These are phyloP conservation scores for Sporothrix dimorphospora DNA, from an alignment of 2,329 filamentous ascomycete species.

Conservation along the genomic window DNA sequence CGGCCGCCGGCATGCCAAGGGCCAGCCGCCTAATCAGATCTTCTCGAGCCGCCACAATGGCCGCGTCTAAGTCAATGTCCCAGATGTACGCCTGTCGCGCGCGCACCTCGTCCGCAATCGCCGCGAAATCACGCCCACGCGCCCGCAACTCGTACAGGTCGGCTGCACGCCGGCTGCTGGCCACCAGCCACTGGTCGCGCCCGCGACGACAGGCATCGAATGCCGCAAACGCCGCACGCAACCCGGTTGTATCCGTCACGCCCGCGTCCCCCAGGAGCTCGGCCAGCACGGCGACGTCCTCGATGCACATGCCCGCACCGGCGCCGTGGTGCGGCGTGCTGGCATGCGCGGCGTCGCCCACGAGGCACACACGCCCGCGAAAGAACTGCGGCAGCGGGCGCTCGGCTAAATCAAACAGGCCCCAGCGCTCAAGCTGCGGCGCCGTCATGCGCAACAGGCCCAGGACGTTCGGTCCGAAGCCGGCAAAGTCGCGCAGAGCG, in stretches of 20 bases:
- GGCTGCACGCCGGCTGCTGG: constrained; percentile 52
- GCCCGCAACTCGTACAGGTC: constrained; percentile 52
- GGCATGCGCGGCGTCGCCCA: constrained; percentile 67
- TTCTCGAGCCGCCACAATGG: constrained; percentile 44
- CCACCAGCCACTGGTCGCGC: constrained; percentile 53
- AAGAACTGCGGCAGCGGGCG: constrained; percentile 48
- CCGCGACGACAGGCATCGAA: constrained; percentile 56
- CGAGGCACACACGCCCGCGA: constrained; percentile 50
- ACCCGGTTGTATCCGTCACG: constrained; percentile 40
- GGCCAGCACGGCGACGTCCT: constrained; percentile 52
- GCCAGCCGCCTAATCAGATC: constrained; percentile 38
- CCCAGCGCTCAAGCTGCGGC: constrained; percentile 45
- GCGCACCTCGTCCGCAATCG: constrained; percentile 41
- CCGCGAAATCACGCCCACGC: constrained; percentile 40
- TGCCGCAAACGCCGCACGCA: constrained; percentile 52
- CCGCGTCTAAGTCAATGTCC: constrained; percentile 41
- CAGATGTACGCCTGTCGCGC: constrained; percentile 44
- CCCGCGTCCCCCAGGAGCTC: constrained; percentile 49
- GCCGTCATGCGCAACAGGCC: constrained; percentile 40
- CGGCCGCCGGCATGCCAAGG: constrained; percentile 18
- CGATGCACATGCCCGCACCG: constrained; percentile 61
- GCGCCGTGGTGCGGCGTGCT: constrained; percentile 63
- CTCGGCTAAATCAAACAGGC: constrained; percentile 52
- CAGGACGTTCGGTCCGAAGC: constrained; percentile 41
- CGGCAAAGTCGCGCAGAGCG: constrained; percentile 43